These are phyloP conservation scores for Trametes punicea DNA, from an alignment of 768 basidiomycete species.

Conservation along the genomic window DNA sequence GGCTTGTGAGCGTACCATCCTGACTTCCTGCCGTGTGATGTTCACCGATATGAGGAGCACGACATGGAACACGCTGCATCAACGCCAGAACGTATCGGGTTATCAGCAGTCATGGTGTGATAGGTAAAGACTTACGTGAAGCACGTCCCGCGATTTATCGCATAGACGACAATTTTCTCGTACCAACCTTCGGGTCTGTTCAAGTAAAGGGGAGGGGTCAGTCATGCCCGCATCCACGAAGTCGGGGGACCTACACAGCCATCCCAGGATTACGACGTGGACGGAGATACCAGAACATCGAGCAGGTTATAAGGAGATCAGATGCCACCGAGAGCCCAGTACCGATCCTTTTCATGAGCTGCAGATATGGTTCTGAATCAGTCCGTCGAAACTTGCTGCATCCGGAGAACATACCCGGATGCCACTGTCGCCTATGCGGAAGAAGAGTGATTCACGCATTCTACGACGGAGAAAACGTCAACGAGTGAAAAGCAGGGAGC, in stretches of 20 bases:
- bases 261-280: slow-evolving; percentile 18
- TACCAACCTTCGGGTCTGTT: slow-evolving; percentile 12
- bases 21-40: background rate
- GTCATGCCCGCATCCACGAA: background rate
- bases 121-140: slow-evolving; percentile 27
- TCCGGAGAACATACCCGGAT: background rate
- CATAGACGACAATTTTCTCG: slow-evolving; percentile 17
- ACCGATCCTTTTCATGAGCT: slow-evolving; percentile 17
- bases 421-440: slow-evolving; percentile 8
- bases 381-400: background rate
- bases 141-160: slow-evolving; percentile 23
- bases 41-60: slow-evolving; percentile 1
- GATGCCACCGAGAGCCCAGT: slow-evolving; percentile 12
- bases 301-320: slow-evolving; percentile 17
- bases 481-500: too few relatives aligned
- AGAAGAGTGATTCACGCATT: slow-evolving; percentile 12
- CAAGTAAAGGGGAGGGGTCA: background rate
- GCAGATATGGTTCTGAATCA: background rate
- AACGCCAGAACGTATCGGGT: background rate
- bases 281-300: slow-evolving; percentile 20
- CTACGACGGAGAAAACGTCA: background rate
- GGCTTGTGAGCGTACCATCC: background rate
- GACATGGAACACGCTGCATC: slow-evolving; percentile 6
- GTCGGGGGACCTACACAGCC: slow-evolving; percentile 10
- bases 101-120: background rate